phyloP scores from a whole-genome alignment of 108 stramenopile genomes.

The Fragilariopsis cylindrus region DNA sequence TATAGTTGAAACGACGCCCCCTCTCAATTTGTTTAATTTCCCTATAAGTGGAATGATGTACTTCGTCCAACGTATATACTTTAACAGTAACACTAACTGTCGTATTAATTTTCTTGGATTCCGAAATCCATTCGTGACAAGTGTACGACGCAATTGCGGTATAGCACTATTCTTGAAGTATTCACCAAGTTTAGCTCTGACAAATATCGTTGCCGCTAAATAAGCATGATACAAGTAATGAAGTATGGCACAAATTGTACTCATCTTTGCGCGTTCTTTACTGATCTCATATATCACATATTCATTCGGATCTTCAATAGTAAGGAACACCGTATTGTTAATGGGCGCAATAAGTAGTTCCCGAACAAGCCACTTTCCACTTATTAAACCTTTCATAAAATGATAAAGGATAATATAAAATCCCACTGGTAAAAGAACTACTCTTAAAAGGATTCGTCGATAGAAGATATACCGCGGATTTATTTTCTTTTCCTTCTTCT shows the following conservation, averaged over 20 bases:
- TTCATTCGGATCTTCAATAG: conserved; percentile 10
- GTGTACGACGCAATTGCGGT: neutral
- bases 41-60: conserved; percentile 69
- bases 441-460: conserved; percentile 29
- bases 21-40: conserved; percentile 63
- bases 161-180: neutral
- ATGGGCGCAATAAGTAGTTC: conserved; percentile 6
- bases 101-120: conserved; percentile 34
- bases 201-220: conserved; percentile 9
- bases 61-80: conserved; percentile 55
- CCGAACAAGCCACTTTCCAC: conserved; percentile 11
- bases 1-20: conserved; percentile 46
- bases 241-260: conserved; percentile 37
- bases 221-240: conserved; percentile 10
- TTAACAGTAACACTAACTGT: conserved; percentile 11
- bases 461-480: conserved; percentile 29
- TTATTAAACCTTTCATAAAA: neutral
- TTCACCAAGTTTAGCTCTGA: conserved; percentile 6
- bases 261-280: conserved; percentile 18
- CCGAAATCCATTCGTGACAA: conserved; percentile 25
- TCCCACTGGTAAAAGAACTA: conserved; percentile 47
- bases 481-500: conserved; percentile 14
- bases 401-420: conserved; percentile 39
- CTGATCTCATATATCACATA: conserved; percentile 10
- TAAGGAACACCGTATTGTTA: conserved; percentile 15